These are phyloP conservation scores for Mucor saturninus DNA, from an alignment of 371 early-diverging fungal genomes.

Conservation along the genomic window DNA sequence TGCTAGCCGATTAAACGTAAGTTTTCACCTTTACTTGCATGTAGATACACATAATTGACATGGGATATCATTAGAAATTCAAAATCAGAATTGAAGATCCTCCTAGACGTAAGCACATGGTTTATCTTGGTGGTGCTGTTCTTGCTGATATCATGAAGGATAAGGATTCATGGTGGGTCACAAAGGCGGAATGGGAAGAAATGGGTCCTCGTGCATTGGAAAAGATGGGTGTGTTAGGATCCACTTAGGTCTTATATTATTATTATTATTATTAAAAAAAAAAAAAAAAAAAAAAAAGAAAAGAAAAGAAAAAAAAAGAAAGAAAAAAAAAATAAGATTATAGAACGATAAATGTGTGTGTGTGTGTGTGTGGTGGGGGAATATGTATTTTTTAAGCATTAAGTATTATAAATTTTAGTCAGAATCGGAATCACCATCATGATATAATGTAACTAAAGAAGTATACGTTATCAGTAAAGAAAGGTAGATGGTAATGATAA, in stretches of 20 bases:
- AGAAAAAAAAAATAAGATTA: not conserved
- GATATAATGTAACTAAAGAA: conserved; percentile 60
- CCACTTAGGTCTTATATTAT: conserved; percentile 35
- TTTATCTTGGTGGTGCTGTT: conserved; percentile 97
- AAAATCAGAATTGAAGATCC: conserved; percentile 97
- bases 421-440: conserved; percentile 64
- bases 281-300: not conserved
- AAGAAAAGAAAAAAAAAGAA: not conserved
- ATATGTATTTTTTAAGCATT: not conserved
- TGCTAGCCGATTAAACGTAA: conserved; percentile 78
- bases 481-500: not conserved
- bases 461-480: not conserved
- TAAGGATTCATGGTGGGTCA: conserved; percentile 91
- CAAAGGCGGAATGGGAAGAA: conserved; percentile 94
- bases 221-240: conserved; percentile 61
- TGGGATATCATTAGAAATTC: conserved; percentile 74
- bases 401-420: conserved; percentile 3
- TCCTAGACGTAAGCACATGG: conserved; percentile 97
- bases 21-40: conserved; percentile 14
- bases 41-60: too few relatives aligned
- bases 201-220: conserved; percentile 85
- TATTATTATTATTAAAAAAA: conserved; percentile 12
- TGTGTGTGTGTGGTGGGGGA: not conserved
- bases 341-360: not conserved
- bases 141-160: conserved; percentile 95